A percentile compares a stretch with the other conserved stretches of the same genome.
Conservation (phyloP, 2,329 filamentous ascomycete genomes). For the Dothiorella sarmentorum region DNA sequence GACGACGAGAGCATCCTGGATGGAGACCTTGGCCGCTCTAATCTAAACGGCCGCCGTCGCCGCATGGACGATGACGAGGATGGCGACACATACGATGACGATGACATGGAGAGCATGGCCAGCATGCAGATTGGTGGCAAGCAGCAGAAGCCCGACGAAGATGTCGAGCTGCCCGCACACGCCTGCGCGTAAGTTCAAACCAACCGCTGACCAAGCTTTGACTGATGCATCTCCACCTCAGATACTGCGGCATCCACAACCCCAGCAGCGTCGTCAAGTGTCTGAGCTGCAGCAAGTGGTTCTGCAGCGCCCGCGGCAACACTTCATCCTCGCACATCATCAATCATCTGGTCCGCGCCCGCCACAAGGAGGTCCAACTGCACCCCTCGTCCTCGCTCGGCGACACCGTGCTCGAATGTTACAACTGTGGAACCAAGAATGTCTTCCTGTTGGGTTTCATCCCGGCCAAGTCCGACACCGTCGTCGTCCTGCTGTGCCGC, state of each 20-base stretch:
- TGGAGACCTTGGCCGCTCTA: conserved; percentile 54
- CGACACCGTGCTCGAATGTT: conserved; percentile 95
- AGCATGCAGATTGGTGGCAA: conserved; percentile 75
- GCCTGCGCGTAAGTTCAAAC: conserved; percentile 79
- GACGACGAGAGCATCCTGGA: conserved; percentile 85
- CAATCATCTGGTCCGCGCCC: conserved; percentile 93
- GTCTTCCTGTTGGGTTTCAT: conserved; percentile 97
- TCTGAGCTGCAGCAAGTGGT: conserved; percentile 95
- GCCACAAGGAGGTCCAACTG: conserved; percentile 97
- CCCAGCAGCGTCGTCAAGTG: conserved; percentile 95
- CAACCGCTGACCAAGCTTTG: conserved; percentile 17
- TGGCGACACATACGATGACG: conserved; percentile 77
- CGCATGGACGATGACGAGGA: conserved; percentile 82
- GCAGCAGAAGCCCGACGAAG: conserved; percentile 63
- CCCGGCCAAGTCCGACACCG: conserved; percentile 95
- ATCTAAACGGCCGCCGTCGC: conserved; percentile 58
- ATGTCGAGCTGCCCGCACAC: conserved; percentile 80
- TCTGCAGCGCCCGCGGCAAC: conserved; percentile 95
- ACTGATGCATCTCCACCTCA: conserved; percentile 36
- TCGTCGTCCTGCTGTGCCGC: conserved; percentile 92
- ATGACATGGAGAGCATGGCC: conserved; percentile 66
- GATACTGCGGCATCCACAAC: conserved; percentile 97
- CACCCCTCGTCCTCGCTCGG: conserved; percentile 90
- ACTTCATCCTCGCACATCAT: conserved; percentile 97
- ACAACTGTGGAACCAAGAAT: conserved; percentile 99